Base-by-base conservation (phyloP, 2,329 filamentous ascomycete species). In the Hirsutella minnesotensis region DNA sequence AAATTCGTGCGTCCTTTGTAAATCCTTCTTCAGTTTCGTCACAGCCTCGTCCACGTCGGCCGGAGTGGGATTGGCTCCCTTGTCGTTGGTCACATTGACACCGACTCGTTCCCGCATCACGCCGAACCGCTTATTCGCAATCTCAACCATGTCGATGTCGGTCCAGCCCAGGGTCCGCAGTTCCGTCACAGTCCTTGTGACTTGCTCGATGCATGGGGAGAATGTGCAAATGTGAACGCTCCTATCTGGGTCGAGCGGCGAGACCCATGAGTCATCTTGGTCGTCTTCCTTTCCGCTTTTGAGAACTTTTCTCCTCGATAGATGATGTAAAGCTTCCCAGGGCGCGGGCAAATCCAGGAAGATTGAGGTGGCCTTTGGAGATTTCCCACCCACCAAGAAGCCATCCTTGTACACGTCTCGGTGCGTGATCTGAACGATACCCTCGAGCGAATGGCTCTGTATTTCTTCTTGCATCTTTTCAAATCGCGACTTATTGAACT, bases 171-270 rank as follows among this genome's bases (percentile, higher is more conserved):
- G 68, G 31, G 79, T 75, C 42, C 90, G 81, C 62, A 98, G 73
- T 12, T 78, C 77, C 10, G 85, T 82, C 42, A 95, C 81, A 0
- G 92, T 96, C 44, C 81, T 78, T 42, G 84, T 87, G 19, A 94
- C 90, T 66, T 98, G 92, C 64, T 98, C 92, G 50, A 98, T 94
- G 62, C 92, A 98, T 0, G 92, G 92, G 1, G 85, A 94, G 65
- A 98, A 98, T 1, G 88, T 94, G 67, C 92, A 98, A 43, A 98
- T 75, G 56, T 92, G 75, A 2, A 82, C 77, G 5, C 83, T 74
- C 35, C 76, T 73, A n/a, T 73, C 71, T 0, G 86, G 79, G 51
- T 92, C 81, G 10, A 96, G 70, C 1, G 77, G 72, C 1, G 77
- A 81, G 15, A 72, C 57, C 66, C 73, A 79, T 33, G 44, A 51